These are phyloP conservation scores for Dothideomycetes sp. DNA, from an alignment of 2,329 filamentous ascomycete species.

Conservation along the genomic window DNA sequence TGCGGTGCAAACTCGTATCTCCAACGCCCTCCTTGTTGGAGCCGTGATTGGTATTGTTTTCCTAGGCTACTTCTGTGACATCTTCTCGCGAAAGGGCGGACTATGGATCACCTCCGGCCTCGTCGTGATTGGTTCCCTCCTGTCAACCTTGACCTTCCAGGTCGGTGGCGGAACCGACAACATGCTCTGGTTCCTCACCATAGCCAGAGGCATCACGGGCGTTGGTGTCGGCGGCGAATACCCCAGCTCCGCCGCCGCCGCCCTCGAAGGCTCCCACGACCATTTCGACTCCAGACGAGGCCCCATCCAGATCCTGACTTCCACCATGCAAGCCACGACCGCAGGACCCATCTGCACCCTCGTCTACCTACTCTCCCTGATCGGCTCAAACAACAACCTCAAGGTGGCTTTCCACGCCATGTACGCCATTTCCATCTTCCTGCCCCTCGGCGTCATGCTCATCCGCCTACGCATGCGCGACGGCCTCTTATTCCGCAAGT, in stretches of 20 bases:
- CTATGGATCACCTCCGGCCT: constrained; percentile 22
- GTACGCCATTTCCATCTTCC: constrained; percentile 33
- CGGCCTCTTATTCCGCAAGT: constrained; percentile 35
- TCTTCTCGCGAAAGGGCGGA: constrained; percentile 21
- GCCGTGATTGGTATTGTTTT: constrained; percentile 22
- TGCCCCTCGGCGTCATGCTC: constrained; percentile 32
- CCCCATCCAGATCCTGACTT: constrained; percentile 3
- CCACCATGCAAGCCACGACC: constrained; percentile 3
- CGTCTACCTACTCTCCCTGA: constrained; percentile 28
- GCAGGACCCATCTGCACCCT: constrained; percentile 4
- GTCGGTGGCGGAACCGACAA: constrained; percentile 22
- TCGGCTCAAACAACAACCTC: constrained; percentile 22
- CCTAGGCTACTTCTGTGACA: constrained; percentile 21
- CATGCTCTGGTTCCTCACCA: constrained; percentile 44
- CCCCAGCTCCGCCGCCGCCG: constrained; percentile 35
- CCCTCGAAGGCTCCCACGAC: constrained; percentile 40
- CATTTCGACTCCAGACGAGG: constrained; percentile 17
- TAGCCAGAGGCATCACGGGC: constrained; percentile 34
- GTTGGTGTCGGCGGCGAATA: constrained; percentile 33
- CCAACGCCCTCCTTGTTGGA: constrained; percentile 22
- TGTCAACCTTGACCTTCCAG: constrained; percentile 27
- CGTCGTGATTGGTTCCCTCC: constrained; percentile 21
- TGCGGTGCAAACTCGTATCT: constrained; percentile 19
- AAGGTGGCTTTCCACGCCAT: constrained; percentile 30
- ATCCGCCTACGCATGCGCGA: constrained; percentile 29